Conservation (phyloP, 2,329 filamentous ascomycete species). For the Phyllosticta paracitricarpa region DNA sequence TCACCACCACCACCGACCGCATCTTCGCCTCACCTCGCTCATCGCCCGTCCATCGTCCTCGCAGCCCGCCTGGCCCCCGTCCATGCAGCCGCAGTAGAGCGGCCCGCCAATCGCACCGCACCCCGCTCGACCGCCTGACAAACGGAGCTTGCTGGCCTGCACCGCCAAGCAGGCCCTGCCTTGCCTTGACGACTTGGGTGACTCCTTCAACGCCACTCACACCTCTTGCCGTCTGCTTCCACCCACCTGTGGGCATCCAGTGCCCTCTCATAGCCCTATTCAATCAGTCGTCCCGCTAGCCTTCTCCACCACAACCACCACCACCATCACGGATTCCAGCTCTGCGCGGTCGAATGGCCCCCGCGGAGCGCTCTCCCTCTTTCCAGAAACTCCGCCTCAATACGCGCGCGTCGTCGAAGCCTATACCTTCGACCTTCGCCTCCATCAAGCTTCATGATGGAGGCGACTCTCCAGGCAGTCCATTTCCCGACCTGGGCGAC, state of each 20-base stretch:
- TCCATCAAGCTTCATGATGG: slow-evolving; percentile 17
- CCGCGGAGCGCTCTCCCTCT: slow-evolving; percentile 28
- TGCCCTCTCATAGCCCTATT: not conserved
- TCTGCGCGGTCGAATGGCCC: slow-evolving; percentile 25
- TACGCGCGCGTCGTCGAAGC: slow-evolving; percentile 25
- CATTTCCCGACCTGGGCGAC: slow-evolving; percentile 5
- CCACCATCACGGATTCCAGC: not conserved
- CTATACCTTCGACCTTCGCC: slow-evolving; percentile 27
- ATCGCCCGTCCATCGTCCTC: not conserved
- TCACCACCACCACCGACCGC: not conserved
- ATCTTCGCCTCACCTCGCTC: not conserved
- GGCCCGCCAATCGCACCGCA: not conserved
- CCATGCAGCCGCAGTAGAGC: not conserved
- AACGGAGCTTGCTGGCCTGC: not conserved
- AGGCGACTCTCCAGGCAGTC: slow-evolving; percentile 13
- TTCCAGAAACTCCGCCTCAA: slow-evolving; percentile 35
- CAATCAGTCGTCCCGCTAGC: not conserved
- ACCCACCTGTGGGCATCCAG: not conserved
- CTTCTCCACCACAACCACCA: not conserved
- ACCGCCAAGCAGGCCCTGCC: not conserved
- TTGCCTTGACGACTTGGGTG: not conserved
- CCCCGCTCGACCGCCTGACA: not conserved
- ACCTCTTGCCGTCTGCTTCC: not conserved
- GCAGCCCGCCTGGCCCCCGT: not conserved
- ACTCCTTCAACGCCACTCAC: not conserved